phyloP scores from a whole-genome alignment of 176 grass and related monocot species.

The Elymus sibiricus region DNA sequence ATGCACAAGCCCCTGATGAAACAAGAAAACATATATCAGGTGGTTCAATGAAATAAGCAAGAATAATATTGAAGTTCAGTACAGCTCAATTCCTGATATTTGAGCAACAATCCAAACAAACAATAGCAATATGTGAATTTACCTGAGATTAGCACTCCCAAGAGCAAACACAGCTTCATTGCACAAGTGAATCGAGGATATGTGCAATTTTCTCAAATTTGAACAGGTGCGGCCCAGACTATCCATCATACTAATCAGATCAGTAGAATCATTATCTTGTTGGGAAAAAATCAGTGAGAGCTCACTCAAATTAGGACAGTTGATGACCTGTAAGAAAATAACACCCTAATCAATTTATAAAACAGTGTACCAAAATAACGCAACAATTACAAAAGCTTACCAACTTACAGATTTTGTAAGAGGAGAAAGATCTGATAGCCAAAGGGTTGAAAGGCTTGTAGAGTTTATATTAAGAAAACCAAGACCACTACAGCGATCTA shows the following conservation, averaged over 20 bases:
- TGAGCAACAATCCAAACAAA: neutral
- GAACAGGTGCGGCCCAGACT: conserved; percentile 67
- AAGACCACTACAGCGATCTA: conserved; percentile 63
- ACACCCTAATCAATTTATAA: conserved; percentile 6
- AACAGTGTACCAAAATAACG: neutral
- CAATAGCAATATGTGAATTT: neutral
- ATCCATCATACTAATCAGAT: conserved; percentile 72
- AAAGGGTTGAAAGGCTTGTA: conserved; percentile 59
- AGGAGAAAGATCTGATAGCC: conserved; percentile 66
- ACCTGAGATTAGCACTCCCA: conserved; percentile 74
- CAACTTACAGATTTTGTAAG: conserved; percentile 65
- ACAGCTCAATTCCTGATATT: neutral
- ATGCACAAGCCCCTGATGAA: conserved; percentile 53
- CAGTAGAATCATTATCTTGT: conserved; percentile 72
- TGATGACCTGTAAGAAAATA: conserved; percentile 62
- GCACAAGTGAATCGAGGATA: conserved; percentile 65
- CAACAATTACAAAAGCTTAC: neutral
- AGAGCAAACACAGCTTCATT: conserved; percentile 84
- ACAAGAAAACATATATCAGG: neutral
- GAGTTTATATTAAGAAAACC: conserved; percentile 73
- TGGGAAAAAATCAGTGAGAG: conserved; percentile 59
- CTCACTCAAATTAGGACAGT: conserved; percentile 79
- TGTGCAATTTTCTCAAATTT: conserved; percentile 63
- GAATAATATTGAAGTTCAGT: neutral
- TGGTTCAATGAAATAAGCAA: neutral